These are phyloP conservation scores for Bretschneidera sinensis DNA, from an alignment of 345 rosid genomes.

Conservation along the genomic window DNA sequence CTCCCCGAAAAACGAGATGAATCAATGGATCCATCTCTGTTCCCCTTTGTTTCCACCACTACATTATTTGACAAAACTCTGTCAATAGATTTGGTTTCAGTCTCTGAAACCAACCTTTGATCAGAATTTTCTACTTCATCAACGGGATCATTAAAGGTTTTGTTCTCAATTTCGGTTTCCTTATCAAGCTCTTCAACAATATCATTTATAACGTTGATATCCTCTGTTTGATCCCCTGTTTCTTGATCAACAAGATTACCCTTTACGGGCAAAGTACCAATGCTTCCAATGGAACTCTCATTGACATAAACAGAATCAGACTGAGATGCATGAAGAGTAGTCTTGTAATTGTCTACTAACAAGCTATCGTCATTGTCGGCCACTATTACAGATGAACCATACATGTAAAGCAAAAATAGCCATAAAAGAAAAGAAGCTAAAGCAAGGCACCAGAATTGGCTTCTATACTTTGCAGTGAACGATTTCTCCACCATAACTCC, in stretches of 20 bases:
- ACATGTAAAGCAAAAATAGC: slow-evolving; percentile 45
- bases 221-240: too few relatives aligned
- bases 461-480: slow-evolving; percentile 29
- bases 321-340: slow-evolving; percentile 14
- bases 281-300: not conserved
- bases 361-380: slow-evolving; percentile 24
- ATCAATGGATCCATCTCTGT: not conserved
- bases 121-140: slow-evolving; percentile 18
- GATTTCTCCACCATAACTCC: slow-evolving; percentile 38
- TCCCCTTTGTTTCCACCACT: not conserved
- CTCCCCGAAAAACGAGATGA: not conserved
- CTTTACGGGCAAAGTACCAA: too few relatives aligned
- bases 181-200: slow-evolving; percentile 20
- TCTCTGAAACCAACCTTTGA: slow-evolving; percentile 3
- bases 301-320: slow-evolving; percentile 14
- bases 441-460: slow-evolving; percentile 46
- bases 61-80: not conserved
- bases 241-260: too few relatives aligned
- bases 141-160: slow-evolving; percentile 13
- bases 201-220: slow-evolving; percentile 18
- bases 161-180: slow-evolving; percentile 10
- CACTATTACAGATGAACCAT: slow-evolving; percentile 29
- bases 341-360: slow-evolving; percentile 16
- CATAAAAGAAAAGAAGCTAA: slow-evolving; percentile 35
- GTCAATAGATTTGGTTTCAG: slow-evolving; percentile 19